These are phyloP conservation scores for Amanita thiersii DNA, from an alignment of 768 basidiomycete genomes.

Conservation along the genomic window DNA sequence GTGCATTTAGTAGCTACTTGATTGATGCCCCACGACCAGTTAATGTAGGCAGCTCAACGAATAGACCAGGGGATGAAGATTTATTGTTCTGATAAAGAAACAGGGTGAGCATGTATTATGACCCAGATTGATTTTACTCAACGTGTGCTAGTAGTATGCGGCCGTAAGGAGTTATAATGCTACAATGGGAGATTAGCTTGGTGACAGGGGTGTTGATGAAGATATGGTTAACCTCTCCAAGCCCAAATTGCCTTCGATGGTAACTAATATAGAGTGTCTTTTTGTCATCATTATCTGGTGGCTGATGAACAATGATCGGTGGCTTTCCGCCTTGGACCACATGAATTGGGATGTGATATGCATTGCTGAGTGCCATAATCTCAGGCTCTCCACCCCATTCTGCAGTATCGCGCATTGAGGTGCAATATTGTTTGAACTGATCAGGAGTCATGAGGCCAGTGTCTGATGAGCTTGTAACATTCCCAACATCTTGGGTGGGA, in stretches of 20 bases:
- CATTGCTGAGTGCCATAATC: conserved; percentile 80
- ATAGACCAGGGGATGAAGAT: conserved; percentile 45
- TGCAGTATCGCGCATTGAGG: conserved; percentile 70
- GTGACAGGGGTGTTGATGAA: conserved; percentile 1
- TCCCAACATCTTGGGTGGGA: conserved; percentile 65
- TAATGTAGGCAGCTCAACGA: conserved; percentile 28
- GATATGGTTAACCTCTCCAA: conserved; percentile 67
- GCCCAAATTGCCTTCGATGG: conserved; percentile 88
- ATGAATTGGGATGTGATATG: conserved; percentile 80
- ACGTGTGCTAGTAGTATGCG: conserved; percentile 29
- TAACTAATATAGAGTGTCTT: conserved; percentile 68
- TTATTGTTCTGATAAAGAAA: conserved; percentile 39
- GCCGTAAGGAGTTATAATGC: conserved; percentile 86
- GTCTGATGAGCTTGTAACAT: conserved; percentile 52
- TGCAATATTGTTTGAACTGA: conserved; percentile 71
- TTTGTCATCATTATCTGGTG: conserved; percentile 26
- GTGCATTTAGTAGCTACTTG: conserved; percentile 66
- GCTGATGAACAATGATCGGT: conserved; percentile 76
- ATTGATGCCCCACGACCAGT: conserved; percentile 70
- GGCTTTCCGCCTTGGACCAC: conserved; percentile 83
- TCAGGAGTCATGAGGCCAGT: conserved; percentile 63
- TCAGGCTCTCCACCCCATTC: conserved; percentile 98
- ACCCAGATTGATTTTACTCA: conserved; percentile 9
- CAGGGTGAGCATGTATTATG: no score
- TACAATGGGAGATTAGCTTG: conserved; percentile 20